Base-by-base conservation (phyloP, 2,329 filamentous ascomycete species). In the Alternaria arbusti region DNA sequence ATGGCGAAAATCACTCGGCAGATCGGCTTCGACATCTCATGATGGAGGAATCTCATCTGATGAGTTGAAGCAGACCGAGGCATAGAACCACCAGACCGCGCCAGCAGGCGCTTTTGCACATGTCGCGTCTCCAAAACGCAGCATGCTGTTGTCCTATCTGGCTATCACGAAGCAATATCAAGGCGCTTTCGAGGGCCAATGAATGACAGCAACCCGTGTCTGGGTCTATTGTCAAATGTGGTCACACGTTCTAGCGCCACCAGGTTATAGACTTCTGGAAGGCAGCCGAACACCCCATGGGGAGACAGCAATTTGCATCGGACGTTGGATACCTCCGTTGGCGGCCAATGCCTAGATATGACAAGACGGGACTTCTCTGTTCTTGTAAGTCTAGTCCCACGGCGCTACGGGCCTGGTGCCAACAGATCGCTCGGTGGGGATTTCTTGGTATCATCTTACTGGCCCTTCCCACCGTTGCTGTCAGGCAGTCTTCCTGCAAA, bases 371-470 rank as follows among this genome's bases (percentile, higher is more conserved):
- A 49, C 49, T 62, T 67, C 17, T 45, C 61, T 61, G 51, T 44
- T 44, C 52, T 57, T 55, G 49, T 58, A 64, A 26, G 60, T 59
- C 63, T 70, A 67, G 64, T 51, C 63, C 65, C 57, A 59, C 68
- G 65, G 70, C 47, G 64, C 67, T 59, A 54, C 70, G 70, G 69
- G 55, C 70, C 70, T 73, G 59, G 61, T 70, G 61, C 69, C 68
- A 65, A 58, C 61, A 61, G 64, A 64, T 68, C 68, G 70, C 70
- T 70, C 65, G 52, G 54, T 61, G 54, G 56, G 46, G 62, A 17
- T 43, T 55, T 60, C 59, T 63, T 65, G 61, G 59, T 65, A 54
- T 13, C 20, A 57, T 57, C 45, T 60, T 54, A 73, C 67, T 73
- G 70, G 70, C 46, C 44, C 63, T 51, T 61, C 52, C 44, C 45